A percentile compares a stretch with the other conserved stretches of the same genome.
Conservation (phyloP, 2,329 filamentous ascomycete species). For the Fusarium algeriense region DNA sequence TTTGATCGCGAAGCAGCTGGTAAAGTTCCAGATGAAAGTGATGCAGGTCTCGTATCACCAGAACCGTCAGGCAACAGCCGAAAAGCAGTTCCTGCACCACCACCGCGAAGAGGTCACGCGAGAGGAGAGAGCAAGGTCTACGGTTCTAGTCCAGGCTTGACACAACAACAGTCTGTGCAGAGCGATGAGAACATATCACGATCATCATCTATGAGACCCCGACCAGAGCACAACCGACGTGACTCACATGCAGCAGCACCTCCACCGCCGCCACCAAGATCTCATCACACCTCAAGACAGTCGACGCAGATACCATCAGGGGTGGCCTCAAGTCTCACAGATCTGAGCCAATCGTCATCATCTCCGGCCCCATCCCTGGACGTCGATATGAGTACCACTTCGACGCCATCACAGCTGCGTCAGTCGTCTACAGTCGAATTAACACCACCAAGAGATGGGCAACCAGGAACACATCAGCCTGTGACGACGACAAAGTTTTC, state of each 20-base stretch:
- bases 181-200: constrained; percentile 58
- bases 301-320: constrained; percentile 38
- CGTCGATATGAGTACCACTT: constrained; percentile 21
- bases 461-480: constrained; percentile 26
- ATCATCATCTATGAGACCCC: constrained; percentile 63
- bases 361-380: constrained; percentile 40
- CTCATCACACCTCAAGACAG: constrained; percentile 54
- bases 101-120: constrained; percentile 62
- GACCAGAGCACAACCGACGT: constrained; percentile 60
- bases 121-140: constrained; percentile 59
- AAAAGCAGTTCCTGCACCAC: constrained; percentile 63
- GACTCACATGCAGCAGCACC: constrained; percentile 62
- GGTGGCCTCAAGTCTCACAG: constrained; percentile 52
- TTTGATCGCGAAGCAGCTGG: constrained; percentile 67
- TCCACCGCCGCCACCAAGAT: constrained; percentile 68
- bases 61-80: constrained; percentile 53
- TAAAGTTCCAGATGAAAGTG: constrained; percentile 60
- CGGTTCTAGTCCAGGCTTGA: constrained; percentile 32
- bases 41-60: constrained; percentile 49
- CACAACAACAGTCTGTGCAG: constrained; percentile 23
- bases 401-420: constrained; percentile 24
- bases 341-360: constrained; percentile 33
- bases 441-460: constrained; percentile 24
- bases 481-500: constrained; percentile 29
- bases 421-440: constrained; percentile 23